Conservation (phyloP, 305 asterid species). For the Solanum hybrid region DNA sequence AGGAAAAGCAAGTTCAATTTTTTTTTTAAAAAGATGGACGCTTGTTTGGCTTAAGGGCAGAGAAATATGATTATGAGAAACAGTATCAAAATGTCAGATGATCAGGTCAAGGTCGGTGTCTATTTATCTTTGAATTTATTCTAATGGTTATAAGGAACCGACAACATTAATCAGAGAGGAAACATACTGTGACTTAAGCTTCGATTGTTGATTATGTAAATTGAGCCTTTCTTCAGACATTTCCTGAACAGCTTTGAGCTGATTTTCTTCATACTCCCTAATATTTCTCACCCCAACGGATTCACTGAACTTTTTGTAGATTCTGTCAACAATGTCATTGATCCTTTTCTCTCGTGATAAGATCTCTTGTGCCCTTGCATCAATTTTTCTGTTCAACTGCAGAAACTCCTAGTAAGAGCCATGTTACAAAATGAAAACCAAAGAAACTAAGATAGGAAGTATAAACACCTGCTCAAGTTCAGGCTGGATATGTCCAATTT, state of each 20-base stretch:
- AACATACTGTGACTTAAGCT: slow-evolving; percentile 84
- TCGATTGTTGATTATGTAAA: slow-evolving; percentile 89
- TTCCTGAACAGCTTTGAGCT: slow-evolving; percentile 85
- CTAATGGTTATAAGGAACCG: neutral
- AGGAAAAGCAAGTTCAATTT: neutral
- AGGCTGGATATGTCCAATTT: slow-evolving; percentile 66
- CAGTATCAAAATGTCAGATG: neutral
- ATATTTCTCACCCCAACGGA: slow-evolving; percentile 92
- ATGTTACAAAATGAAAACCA: neutral
- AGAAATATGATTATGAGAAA: neutral
- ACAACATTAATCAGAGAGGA: neutral
- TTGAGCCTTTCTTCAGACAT: slow-evolving; percentile 83
- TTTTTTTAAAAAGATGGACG: neutral
- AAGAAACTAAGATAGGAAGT: neutral
- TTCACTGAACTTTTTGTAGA: slow-evolving; percentile 83
- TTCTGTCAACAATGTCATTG: slow-evolving; percentile 73
- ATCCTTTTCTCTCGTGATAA: slow-evolving; percentile 55
- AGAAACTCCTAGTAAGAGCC: slow-evolving; percentile 7
- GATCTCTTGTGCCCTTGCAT: slow-evolving; percentile 49
- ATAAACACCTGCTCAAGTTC: slow-evolving; percentile 62
- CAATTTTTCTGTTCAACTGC: slow-evolving; percentile 67
- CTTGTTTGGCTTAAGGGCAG: neutral
- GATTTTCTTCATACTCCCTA: slow-evolving; percentile 96
- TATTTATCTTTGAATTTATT: neutral
- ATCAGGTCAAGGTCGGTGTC: neutral